Percentiles rank a stretch among this genome's conserved stretches.
phyloP scores from a whole-genome alignment of 352 stramenopile genomes.

The Globisporangium orthogonon region DNA sequence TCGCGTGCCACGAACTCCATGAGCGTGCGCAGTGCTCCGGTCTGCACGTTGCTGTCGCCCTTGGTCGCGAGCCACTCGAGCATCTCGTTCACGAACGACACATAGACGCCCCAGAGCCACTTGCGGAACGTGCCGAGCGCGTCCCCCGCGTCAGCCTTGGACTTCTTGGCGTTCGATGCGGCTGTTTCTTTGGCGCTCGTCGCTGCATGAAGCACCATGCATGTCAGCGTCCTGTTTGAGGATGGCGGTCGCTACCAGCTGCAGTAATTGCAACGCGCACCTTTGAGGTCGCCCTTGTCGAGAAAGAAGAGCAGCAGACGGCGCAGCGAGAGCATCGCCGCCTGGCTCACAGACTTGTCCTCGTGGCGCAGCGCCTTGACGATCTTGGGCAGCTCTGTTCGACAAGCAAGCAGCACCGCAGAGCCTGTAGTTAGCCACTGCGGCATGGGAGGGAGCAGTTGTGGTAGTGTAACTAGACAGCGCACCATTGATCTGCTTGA shows the following conservation, averaged over 20 bases:
- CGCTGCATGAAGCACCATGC: neutral
- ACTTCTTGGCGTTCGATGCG: conserved; percentile 27
- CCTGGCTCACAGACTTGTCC: conserved; percentile 67
- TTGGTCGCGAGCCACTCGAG: conserved; percentile 56
- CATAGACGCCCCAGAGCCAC: conserved; percentile 82
- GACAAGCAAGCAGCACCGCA: neutral
- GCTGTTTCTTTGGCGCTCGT: conserved; percentile 7
- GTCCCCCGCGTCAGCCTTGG: conserved; percentile 25
- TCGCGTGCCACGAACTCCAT: conserved; percentile 87
- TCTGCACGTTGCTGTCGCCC: conserved; percentile 59
- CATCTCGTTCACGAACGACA: conserved; percentile 79
- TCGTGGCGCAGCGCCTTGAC: conserved; percentile 61
- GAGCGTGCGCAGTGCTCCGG: conserved; percentile 77
- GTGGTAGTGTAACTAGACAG: neutral
- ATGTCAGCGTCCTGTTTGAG: neutral
- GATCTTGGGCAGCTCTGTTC: conserved; percentile 63
- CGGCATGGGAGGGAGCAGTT: neutral
- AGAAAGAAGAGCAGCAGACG: conserved; percentile 78
- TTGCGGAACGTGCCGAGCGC: conserved; percentile 70
- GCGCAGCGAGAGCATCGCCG: conserved; percentile 76
- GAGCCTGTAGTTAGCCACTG: neutral
- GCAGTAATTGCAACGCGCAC: neutral
- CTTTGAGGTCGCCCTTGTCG: conserved; percentile 73
- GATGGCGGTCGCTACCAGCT: too few species aligned
- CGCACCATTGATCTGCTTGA: conserved; percentile 78